Conservation (phyloP, 305 asterid species). For the Fraxinus nigra region DNA sequence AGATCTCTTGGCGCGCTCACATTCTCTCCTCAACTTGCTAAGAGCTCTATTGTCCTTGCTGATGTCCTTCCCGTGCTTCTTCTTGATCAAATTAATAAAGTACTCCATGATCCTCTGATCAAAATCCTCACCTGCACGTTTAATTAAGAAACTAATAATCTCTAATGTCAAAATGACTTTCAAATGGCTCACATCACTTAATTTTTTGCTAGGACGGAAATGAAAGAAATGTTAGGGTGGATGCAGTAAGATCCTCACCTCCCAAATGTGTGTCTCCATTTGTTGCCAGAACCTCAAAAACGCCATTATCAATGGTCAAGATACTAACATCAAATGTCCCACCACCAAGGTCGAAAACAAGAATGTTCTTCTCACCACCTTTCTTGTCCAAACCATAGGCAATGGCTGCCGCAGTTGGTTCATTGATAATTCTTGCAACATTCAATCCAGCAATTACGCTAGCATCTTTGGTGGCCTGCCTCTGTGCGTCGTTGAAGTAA, state of each 20-base stretch:
- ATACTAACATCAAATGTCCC: conserved; percentile 89
- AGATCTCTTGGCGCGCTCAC: conserved; percentile 84
- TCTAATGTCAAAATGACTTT: neutral
- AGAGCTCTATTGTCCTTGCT: conserved; percentile 81
- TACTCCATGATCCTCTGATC: conserved; percentile 84
- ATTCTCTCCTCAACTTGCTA: conserved; percentile 79
- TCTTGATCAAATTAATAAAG: conserved; percentile 79
- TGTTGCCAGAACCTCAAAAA: conserved; percentile 83
- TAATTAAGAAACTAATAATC: neutral
- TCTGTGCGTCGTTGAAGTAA: conserved; percentile 89
- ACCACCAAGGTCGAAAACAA: conserved; percentile 88
- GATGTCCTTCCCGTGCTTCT: conserved; percentile 89
- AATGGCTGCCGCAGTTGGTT: conserved; percentile 92
- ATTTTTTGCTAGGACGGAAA: conserved; percentile 12
- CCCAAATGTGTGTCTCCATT: conserved; percentile 92
- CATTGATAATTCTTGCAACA: conserved; percentile 76
- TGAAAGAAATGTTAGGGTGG: neutral
- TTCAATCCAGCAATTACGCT: conserved; percentile 74
- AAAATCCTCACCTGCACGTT: conserved; percentile 57
- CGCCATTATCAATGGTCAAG: conserved; percentile 76
- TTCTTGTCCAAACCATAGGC: conserved; percentile 95
- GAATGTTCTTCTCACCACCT: conserved; percentile 84
- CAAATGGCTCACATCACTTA: neutral
- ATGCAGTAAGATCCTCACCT: conserved; percentile 42
- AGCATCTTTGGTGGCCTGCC: conserved; percentile 90